Evolutionary conservation across 1,139 yeast genomes (phyloP).

Genomic region (Schwanniomyces etchellsii): DNA sequence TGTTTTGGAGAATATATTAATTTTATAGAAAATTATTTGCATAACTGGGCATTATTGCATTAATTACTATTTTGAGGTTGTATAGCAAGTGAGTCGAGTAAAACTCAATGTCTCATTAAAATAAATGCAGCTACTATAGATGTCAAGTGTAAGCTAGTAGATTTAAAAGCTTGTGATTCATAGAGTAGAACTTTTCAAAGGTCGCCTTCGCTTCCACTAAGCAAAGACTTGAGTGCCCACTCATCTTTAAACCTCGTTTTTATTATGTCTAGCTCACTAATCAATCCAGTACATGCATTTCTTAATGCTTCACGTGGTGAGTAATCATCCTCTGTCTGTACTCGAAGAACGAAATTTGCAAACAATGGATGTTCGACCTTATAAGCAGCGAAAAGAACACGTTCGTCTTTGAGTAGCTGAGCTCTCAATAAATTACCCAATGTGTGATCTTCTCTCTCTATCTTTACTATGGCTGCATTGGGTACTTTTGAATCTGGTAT

Average conservation of each 20-base stretch:
- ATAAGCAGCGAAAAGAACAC: constrained; percentile 92
- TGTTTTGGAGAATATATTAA: background rate
- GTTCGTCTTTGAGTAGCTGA: constrained; percentile 77
- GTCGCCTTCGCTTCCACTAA: constrained; percentile 47
- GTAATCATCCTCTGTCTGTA: constrained; percentile 94
- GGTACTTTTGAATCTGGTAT: constrained; percentile 95
- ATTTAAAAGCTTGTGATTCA: no score
- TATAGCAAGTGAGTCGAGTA: background rate
- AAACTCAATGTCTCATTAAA: background rate
- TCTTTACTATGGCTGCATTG: constrained; percentile 85
- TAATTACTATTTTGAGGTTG: no score
- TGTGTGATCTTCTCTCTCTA: constrained; percentile 97
- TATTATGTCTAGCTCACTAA: constrained; percentile 70
- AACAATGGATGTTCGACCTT: constrained; percentile 96
- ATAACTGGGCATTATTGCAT: no score
- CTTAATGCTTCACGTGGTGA: constrained; percentile 86
- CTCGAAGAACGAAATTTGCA: constrained; percentile 87
- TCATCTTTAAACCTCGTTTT: constrained; percentile 80
- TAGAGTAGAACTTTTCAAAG: no score
- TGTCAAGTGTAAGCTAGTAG: no score
- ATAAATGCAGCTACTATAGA: no score
- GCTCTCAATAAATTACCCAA: constrained; percentile 84
- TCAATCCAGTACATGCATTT: constrained; percentile 81
- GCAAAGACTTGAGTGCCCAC: constrained; percentile 84
- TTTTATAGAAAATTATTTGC: no score